Evolutionary conservation across 2,329 filamentous ascomycete genomes (phyloP), one percentile per base, ranked within the genome.

Genomic region (Chalara sp.): DNA sequence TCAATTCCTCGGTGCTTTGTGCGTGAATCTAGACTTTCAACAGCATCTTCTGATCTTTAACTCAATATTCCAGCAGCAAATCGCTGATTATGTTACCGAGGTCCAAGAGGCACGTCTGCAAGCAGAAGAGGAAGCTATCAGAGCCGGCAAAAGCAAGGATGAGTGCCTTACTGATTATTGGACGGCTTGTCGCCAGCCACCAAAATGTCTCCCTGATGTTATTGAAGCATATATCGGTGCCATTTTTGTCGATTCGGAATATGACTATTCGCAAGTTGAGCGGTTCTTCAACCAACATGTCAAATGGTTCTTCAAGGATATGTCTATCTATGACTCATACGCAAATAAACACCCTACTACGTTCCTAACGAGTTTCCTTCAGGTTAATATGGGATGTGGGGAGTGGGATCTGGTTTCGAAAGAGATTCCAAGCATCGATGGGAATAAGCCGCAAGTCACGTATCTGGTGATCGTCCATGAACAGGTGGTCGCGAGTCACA

Each of bases 171-270:
- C 75, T 4, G 80, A 88, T 68, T 92, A 84, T 66, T 93, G 88
- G 89, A 74, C 80, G 31, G 70, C 73, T 10, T 75, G 78, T 7
- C 74, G 72, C 12, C 73, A 79, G 40, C 83, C 86, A 1, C 87
- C 87, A 6, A 93, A 93, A 61, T 76, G 72, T 48, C 79, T 97
- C 5, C 81, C 91, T 0, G 93, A 99, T 66, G 80, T 96, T 37
- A 75, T 97, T 4, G 93, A 99, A 73, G 82, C 92, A 0, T 93
- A 90, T 60, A 72, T 96, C 3, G 93, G 90, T 1, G 92, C 92
- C 21, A 76, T 96, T 28, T 97, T 97, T 65, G 86, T 99, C 8
- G 93, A 99, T 67, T 86, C 88, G 0, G 74, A 77, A 44, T 97
- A 92, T 69, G 72, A 93, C 63, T 96, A 86, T 67, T 66, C 67